Evolutionary conservation across 495 filamentous ascomycete species (phyloP), one percentile per base, ranked within the genome.

Genomic region (Chaetomium tenue): DNA sequence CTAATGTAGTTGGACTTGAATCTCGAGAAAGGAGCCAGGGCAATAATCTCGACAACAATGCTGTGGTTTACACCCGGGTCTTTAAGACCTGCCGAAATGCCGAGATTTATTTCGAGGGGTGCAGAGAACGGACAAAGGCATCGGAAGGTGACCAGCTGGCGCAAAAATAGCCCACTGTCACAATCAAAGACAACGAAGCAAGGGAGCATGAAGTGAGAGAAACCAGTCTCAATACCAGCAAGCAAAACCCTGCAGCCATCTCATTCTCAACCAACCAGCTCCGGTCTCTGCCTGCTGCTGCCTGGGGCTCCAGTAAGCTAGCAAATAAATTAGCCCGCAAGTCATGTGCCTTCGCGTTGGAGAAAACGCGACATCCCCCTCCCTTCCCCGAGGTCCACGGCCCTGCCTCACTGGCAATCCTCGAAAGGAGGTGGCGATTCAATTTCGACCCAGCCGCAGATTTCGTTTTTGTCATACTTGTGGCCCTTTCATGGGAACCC

Each of bases 301-400:
- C 65, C 68, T 68, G 52, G 44, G 20, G 50, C 44, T 65, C 15
- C 52, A 16, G 65, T 58, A 61, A 65, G 58, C 51, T 28, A 62
- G 57, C 60, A 44, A 61, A 44, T 68, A 44, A 68, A 33, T 60
- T 47, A 39, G 22, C n/a, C 51, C 60, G 25, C 44, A 60, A 28
- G 63, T 70, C 70, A 72, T 61, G 70, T 72, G 70, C 48, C 44
- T 63, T 70, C 70, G 70, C 68, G 70, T 72, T 33, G 18, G 11
- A 58, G 51, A 48, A 40, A 64, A 64, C 70, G 70, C 68, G 68
- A 58, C 39, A 26, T 46, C 59, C 47, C 59, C 57, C 47, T 40
- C 42, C 58, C 54, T 53, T 47, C 59, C 51, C 18, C 37, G 16
- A 44, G 42, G 13, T 40, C 28, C 42, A 56, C 28, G 58, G 23